Conservation (phyloP, 345 rosid genomes). For the Erodium maritimum region DNA sequence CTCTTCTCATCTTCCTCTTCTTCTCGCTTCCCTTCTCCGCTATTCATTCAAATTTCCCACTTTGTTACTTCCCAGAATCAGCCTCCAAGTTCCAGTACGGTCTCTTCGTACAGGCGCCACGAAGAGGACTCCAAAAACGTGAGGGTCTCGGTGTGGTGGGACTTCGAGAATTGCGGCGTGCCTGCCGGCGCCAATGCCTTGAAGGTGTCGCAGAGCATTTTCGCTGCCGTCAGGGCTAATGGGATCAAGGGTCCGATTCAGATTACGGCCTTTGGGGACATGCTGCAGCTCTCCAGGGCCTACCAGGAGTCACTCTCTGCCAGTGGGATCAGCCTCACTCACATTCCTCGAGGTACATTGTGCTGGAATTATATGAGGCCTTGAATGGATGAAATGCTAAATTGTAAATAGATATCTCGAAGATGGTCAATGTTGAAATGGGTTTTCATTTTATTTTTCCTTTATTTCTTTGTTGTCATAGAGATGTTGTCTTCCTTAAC, state of each 20-base stretch:
- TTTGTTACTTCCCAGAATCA: neutral
- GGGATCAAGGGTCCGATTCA: slow-evolving; percentile 66
- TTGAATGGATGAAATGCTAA: no score
- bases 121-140: neutral
- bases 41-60: neutral
- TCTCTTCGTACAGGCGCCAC: neutral
- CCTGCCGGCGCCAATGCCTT: slow-evolving; percentile 43
- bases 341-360: slow-evolving; percentile 45
- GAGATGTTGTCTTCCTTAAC: no score
- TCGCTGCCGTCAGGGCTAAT: slow-evolving; percentile 39
- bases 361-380: neutral
- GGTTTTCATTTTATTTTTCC: no score
- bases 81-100: no score
- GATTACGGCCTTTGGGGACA: slow-evolving; percentile 62
- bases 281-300: slow-evolving; percentile 39
- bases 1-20: neutral
- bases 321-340: slow-evolving; percentile 52
- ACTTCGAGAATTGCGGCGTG: slow-evolving; percentile 57
- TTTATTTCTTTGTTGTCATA: no score
- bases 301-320: slow-evolving; percentile 56
- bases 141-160: slow-evolving; percentile 72
- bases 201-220: slow-evolving; percentile 33
- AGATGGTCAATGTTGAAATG: neutral
- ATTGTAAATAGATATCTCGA: neutral
- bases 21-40: neutral